phyloP scores from a whole-genome alignment of 2,329 filamentous ascomycete species.

The Lachnellula suecica region DNA sequence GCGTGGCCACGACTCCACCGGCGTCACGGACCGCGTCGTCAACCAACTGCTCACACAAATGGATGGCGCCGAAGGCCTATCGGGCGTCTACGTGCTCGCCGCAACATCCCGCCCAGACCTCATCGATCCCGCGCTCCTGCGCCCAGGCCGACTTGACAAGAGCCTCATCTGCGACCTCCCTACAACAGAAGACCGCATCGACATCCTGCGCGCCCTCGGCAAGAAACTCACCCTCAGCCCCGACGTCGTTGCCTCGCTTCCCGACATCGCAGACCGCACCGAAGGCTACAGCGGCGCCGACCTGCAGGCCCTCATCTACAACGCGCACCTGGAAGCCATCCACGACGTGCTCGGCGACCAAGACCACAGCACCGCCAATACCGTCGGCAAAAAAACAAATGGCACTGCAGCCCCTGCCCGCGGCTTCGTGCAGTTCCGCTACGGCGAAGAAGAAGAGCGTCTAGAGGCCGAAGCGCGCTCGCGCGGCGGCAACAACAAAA shows the following conservation, averaged over 20 bases:
- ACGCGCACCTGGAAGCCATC: slow-evolving; percentile 94
- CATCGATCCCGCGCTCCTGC: slow-evolving; percentile 89
- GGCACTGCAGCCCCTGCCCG: slow-evolving; percentile 29
- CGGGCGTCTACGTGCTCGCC: slow-evolving; percentile 93
- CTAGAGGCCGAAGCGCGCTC: slow-evolving; percentile 37
- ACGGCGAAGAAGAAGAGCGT: slow-evolving; percentile 60
- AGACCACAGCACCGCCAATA: slow-evolving; percentile 35
- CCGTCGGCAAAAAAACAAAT: slow-evolving; percentile 28
- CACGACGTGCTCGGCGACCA: slow-evolving; percentile 81
- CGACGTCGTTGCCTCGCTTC: slow-evolving; percentile 55
- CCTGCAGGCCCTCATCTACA: slow-evolving; percentile 91
- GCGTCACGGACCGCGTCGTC: slow-evolving; percentile 97
- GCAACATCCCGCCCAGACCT: slow-evolving; percentile 91
- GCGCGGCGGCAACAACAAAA: slow-evolving; percentile 47
- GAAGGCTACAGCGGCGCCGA: slow-evolving; percentile 94
- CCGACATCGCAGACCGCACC: slow-evolving; percentile 76
- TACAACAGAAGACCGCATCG: slow-evolving; percentile 72
- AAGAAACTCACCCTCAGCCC: slow-evolving; percentile 74
- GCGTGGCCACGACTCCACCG: slow-evolving; percentile 92
- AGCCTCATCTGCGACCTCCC: slow-evolving; percentile 90
- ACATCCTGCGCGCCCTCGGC: slow-evolving; percentile 85
- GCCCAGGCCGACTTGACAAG: slow-evolving; percentile 92
- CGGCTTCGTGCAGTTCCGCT: slow-evolving; percentile 81
- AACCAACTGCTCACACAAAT: slow-evolving; percentile 98
- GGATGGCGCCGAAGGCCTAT: slow-evolving; percentile 95